Evolutionary conservation across 2,329 filamentous ascomycete species (phyloP), one percentile per base, ranked within the genome.

Genomic region (Akanthomyces uredinophilus): DNA sequence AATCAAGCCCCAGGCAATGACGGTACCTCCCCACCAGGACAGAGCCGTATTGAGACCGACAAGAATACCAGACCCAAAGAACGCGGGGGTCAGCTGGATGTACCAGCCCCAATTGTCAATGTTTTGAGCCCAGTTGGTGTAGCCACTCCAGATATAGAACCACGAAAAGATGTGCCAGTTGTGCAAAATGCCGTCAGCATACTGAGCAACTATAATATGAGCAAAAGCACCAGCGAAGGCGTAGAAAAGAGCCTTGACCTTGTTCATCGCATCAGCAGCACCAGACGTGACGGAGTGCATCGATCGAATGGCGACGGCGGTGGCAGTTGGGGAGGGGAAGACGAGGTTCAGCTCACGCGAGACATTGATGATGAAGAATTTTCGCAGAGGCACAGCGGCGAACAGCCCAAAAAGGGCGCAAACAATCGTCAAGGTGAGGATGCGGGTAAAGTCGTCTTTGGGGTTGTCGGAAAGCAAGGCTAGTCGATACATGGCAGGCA

Each of bases 331-430:
- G 0, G 83, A 82, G 2, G 84, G 84, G 72, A 87, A 87, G 61
- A 87, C 78, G 50, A 87, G 77, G 62, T 79, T 80, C 37, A 87
- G 73, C 72, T 87, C 83, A 11, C 84, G 78, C 3, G 83, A 83
- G 14, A 87, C 83, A 63, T 87, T 84, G 70, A 88, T 83, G 71
- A 89, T 82, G 76, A 88, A 89, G 76, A 89, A 88, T 69, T 87
- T 87, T 63, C 86, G 83, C 22, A 87, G 78, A 8, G 85, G 84
- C 0, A 84, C 85, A 54, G 82, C 82, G 66, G 87, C 85, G 71
- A 86, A 85, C 64, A 87, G 79, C 4, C 86, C 86, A 70, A 87
- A 87, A 73, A 87, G 86, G 11, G 82, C 83, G 63, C 83, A 84
- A 53, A 87, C 82, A 49, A 86, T 76, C 2, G 85, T 87, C 65